These are phyloP conservation scores for Rhodamnia argentea DNA, from an alignment of 345 rosid species.

Conservation along the genomic window DNA sequence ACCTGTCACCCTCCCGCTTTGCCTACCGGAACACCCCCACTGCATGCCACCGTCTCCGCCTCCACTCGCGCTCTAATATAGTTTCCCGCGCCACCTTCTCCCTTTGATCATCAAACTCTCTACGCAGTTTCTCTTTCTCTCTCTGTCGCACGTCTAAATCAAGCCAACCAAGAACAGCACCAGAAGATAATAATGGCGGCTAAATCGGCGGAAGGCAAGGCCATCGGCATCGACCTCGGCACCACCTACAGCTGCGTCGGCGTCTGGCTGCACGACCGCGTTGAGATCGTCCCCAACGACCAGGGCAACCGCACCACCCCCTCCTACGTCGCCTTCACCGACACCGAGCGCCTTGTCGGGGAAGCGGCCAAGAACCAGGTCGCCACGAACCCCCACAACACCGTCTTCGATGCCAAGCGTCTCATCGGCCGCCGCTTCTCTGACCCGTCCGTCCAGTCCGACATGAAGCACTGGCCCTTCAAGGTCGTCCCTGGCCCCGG, in stretches of 20 bases:
- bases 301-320: conserved; percentile 31
- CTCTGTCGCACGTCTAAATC: background rate
- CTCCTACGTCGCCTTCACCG: conserved; percentile 28
- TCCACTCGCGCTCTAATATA: background rate
- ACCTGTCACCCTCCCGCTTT: background rate
- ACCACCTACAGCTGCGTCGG: conserved; percentile 30
- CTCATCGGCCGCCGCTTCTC: conserved; percentile 19
- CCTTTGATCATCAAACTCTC: too few relatives aligned
- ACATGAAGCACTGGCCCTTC: conserved; percentile 23
- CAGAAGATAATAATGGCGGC: background rate
- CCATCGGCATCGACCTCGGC: conserved; percentile 25
- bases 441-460: conserved; percentile 8
- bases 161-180: background rate
- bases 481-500: conserved; percentile 9
- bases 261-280: conserved; percentile 20
- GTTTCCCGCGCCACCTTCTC: background rate
- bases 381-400: conserved; percentile 26
- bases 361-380: conserved; percentile 29
- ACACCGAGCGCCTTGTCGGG: conserved; percentile 23
- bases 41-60: background rate
- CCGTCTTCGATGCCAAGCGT: conserved; percentile 21
- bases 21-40: background rate
- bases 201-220: conserved; percentile 8
- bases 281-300: conserved; percentile 28
- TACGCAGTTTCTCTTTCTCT: background rate